Evolutionary conservation across 768 basidiomycete species (phyloP), one percentile per base, ranked within the genome.

Genomic region (Sistotremastrum suecicum): DNA sequence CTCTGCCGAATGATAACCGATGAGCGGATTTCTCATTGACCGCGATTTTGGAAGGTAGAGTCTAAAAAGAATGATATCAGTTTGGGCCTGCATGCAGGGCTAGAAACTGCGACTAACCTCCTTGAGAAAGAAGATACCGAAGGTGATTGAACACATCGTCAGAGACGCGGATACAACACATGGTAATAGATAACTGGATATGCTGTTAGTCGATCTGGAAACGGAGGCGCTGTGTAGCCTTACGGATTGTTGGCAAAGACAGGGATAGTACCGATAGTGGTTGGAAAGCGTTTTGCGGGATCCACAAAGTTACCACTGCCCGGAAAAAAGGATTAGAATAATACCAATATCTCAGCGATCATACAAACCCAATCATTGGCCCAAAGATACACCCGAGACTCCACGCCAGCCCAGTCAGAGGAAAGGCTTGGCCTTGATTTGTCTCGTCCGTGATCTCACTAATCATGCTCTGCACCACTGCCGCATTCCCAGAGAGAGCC

Each of bases 381-480:
- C 49, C 49, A 31, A 50, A 33, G 4, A 50, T 50, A 38, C 38
- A 43, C 6, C 49, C 49, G 7, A 47, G 29, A 39, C 41, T 41
- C 49, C 49, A 50, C 30, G 44, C 39, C 11, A 50, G 41, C 29
- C 41, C 46, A 7, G 44, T 46, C 29, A 50, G 35, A 4, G 46
- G 32, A 40, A 48, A 50, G n/a, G 49, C 54, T 34, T 48, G 47
- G 20, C 49, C 54, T 41, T 53, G 50, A 40, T 55, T 55, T 20
- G 54, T 55, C 45, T 53, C 50, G 42, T 55, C 54, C 33, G 54
- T 54, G 11, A 55, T 42, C 47, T 65, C 63, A 20, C 62, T 57
- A 7, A 65, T 56, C 7, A 65, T 59, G 36, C 60, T 60, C 45
- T 61, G 56, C 5, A 62, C 42, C 32, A 36, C 34, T 33, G 42